Percentiles rank a stretch among this genome's conserved stretches.
Evolutionary conservation across 192 early-diverging fungal genomes (phyloP).

Genomic region (Podila minutissima): DNA sequence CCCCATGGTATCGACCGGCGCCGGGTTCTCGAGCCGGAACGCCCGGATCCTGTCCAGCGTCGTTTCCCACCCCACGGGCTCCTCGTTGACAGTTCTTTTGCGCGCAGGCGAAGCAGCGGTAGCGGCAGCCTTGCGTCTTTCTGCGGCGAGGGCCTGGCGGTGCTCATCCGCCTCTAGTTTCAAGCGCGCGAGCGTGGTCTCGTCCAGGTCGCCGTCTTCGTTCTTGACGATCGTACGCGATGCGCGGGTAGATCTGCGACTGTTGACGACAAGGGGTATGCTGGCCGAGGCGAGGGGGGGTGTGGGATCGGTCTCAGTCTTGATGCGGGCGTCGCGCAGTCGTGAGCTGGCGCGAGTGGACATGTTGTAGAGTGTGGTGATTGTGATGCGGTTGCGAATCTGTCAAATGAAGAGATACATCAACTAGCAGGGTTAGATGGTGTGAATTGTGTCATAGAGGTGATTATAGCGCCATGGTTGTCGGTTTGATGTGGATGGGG

Average conservation of each 20-base stretch:
- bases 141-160: slow-evolving; percentile 15
- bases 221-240: slow-evolving; percentile 28
- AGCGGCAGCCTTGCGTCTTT: neutral
- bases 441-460: too few relatives aligned
- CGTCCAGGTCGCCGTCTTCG: slow-evolving; percentile 37
- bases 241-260: neutral
- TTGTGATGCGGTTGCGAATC: too few relatives aligned
- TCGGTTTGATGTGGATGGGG: too few relatives aligned
- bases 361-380: neutral
- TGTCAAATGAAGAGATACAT: neutral
- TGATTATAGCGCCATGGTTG: too few relatives aligned
- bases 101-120: neutral
- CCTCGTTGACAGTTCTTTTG: neutral
- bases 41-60: slow-evolving; percentile 72
- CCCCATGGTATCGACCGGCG: slow-evolving; percentile 92
- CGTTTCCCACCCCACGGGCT: slow-evolving; percentile 69
- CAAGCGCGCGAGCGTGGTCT: slow-evolving; percentile 20
- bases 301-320: slow-evolving; percentile 8
- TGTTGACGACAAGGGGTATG: neutral
- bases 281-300: neutral
- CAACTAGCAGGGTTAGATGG: too few relatives aligned
- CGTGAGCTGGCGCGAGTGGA: slow-evolving; percentile 33
- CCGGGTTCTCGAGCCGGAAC: slow-evolving; percentile 69
- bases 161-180: slow-evolving; percentile 32
- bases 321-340: slow-evolving; percentile 1